Conservation (phyloP, 2,329 filamentous ascomycete species). For the Aspergillus fructus region DNA sequence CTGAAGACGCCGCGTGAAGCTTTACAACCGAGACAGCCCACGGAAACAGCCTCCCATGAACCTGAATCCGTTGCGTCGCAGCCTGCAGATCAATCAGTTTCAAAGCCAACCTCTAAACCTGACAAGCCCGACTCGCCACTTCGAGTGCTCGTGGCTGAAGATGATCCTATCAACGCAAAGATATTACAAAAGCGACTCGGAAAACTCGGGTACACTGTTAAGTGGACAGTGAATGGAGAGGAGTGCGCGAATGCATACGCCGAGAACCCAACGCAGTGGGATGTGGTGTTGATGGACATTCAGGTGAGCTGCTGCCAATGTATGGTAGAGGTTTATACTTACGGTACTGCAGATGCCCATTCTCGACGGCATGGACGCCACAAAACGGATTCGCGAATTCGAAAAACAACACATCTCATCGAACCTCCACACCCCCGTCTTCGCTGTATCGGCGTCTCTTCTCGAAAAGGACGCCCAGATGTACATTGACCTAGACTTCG, state of each 20-base stretch:
- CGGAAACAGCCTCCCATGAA: neutral
- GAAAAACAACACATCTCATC: conserved; percentile 52
- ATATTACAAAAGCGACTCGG: conserved; percentile 79
- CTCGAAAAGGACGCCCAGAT: conserved; percentile 66
- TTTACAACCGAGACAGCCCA: neutral
- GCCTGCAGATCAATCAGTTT: neutral
- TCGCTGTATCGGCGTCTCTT: conserved; percentile 84
- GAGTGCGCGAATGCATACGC: conserved; percentile 74
- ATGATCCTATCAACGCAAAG: conserved; percentile 84
- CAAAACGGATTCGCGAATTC: conserved; percentile 76
- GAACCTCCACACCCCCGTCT: conserved; percentile 68
- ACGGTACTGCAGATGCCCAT: conserved; percentile 75
- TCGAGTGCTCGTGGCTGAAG: conserved; percentile 74
- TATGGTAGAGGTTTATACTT: neutral
- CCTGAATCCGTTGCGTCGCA: neutral
- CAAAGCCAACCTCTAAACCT: neutral
- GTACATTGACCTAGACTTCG: conserved; percentile 78
- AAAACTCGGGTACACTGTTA: conserved; percentile 70
- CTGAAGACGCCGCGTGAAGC: neutral
- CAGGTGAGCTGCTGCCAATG: conserved; percentile 60
- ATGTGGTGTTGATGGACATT: conserved; percentile 90
- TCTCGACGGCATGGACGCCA: conserved; percentile 79
- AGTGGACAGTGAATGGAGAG: conserved; percentile 77
- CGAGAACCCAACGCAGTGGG: conserved; percentile 63
- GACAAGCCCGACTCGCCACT: neutral